phyloP scores from a whole-genome alignment of 2,329 filamentous ascomycete species.

The Metarhizium robertsii region DNA sequence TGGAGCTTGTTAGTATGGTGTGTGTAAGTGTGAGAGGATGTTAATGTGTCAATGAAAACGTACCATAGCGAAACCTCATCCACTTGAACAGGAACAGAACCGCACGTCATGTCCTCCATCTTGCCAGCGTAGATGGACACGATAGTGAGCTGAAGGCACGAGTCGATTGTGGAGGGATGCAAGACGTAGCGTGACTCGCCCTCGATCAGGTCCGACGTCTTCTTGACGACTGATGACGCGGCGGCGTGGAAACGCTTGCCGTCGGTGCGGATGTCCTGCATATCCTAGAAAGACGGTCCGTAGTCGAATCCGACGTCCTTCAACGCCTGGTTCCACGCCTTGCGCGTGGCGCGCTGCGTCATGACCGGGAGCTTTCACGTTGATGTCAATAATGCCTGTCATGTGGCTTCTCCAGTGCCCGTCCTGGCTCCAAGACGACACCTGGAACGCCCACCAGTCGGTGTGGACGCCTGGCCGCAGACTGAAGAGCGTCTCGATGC shows the following conservation, averaged over 20 bases:
- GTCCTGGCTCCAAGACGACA: conserved; percentile 12
- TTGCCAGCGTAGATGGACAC: conserved; percentile 19
- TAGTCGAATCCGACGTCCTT: conserved; percentile 27
- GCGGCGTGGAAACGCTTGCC: conserved; percentile 13
- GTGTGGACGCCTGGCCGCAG: neutral
- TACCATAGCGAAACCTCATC: conserved; percentile 17
- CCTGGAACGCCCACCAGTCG: conserved; percentile 20
- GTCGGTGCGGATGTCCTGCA: conserved; percentile 19
- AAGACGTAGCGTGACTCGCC: conserved; percentile 29
- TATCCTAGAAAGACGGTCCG: conserved; percentile 26
- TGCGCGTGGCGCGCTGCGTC: conserved; percentile 2
- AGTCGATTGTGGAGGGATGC: conserved; percentile 30
- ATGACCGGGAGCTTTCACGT: too few relatives aligned
- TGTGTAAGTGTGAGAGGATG: too few relatives aligned
- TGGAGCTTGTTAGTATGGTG: too few relatives aligned
- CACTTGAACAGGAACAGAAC: conserved; percentile 19
- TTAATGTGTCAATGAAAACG: too few relatives aligned
- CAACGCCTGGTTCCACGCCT: conserved; percentile 19
- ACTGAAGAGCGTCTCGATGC: conserved; percentile 13
- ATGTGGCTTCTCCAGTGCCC: neutral
- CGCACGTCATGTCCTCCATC: conserved; percentile 18
- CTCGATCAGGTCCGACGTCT: neutral
- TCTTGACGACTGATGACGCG: neutral
- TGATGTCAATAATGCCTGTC: neutral
- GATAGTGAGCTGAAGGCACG: conserved; percentile 23